Conservation (phyloP, 345 rosid species). For the Stellera chamaejasme region DNA sequence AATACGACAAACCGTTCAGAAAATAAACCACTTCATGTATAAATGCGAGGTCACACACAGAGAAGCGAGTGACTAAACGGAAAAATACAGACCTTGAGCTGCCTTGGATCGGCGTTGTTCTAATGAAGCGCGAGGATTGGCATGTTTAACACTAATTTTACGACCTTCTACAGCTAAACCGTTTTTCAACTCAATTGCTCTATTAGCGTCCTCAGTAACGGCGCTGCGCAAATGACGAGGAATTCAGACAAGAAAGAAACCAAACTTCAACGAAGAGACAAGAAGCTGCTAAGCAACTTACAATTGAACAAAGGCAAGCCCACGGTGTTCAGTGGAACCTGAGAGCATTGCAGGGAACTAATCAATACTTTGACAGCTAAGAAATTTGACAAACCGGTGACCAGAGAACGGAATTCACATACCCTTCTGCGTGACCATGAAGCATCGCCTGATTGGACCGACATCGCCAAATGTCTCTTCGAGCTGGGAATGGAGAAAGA, state of each 20-base stretch:
- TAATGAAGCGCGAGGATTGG: conserved; percentile 65
- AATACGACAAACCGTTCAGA: not conserved
- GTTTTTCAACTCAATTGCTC: conserved; percentile 70
- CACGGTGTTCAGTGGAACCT: conserved; percentile 82
- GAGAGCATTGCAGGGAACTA: conserved; percentile 11
- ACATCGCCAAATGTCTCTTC: conserved; percentile 85
- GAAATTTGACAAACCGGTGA: no score
- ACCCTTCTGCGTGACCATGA: conserved; percentile 82
- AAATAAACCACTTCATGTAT: not conserved
- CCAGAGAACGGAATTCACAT: conserved; percentile 1
- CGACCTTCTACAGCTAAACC: conserved; percentile 70
- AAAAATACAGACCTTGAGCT: conserved; percentile 34
- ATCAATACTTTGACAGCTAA: conserved; percentile 5
- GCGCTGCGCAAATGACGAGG: conserved; percentile 38
- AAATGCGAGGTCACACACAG: not conserved
- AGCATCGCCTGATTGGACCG: conserved; percentile 90
- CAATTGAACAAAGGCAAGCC: conserved; percentile 75
- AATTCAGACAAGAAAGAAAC: not conserved
- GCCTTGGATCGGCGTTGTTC: conserved; percentile 64
- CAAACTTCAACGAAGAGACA: not conserved
- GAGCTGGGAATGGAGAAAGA: conserved; percentile 49
- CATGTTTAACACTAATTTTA: conserved; percentile 74
- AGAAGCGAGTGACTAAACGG: conserved; percentile 7
- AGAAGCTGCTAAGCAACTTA: conserved; percentile 26
- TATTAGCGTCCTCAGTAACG: conserved; percentile 71